A percentile compares a stretch with the other conserved stretches of the same genome.
These are phyloP conservation scores for Lachnellula arida DNA, from an alignment of 2,329 filamentous ascomycete genomes.

Conservation along the genomic window DNA sequence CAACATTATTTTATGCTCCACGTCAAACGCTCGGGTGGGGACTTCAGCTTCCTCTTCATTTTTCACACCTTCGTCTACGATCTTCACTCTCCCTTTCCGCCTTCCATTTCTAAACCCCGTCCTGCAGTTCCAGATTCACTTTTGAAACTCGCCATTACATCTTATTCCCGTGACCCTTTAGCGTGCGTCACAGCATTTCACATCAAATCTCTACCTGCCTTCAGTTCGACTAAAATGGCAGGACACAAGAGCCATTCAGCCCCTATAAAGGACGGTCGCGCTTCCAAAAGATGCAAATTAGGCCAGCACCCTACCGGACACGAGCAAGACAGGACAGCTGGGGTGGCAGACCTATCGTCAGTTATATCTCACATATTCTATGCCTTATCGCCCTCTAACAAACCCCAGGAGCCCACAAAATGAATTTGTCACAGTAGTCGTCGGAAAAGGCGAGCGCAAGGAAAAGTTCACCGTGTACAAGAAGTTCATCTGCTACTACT, in stretches of 20 bases:
- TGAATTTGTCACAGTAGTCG: neutral
- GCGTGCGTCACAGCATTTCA: no score
- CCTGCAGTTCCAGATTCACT: no score
- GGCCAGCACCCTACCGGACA: neutral
- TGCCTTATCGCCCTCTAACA: neutral
- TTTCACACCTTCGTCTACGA: neutral
- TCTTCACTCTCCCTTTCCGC: neutral
- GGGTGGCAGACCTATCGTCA: neutral
- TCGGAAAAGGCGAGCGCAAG: neutral
- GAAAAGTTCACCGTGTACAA: neutral
- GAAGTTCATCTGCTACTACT: conserved; percentile 1
- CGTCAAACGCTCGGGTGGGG: no score
- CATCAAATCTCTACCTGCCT: no score
- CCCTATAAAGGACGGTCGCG: neutral
- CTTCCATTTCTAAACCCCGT: neutral
- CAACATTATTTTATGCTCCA: no score
- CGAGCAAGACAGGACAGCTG: neutral
- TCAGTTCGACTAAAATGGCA: neutral
- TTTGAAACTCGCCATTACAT: no score
- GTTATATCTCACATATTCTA: neutral
- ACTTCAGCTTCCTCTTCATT: neutral
- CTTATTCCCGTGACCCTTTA: no score
- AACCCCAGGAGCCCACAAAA: neutral
- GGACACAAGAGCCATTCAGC: neutral
- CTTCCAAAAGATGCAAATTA: neutral